phyloP scores from a whole-genome alignment of 148 eudicot species.

The Chenopodium album region DNA sequence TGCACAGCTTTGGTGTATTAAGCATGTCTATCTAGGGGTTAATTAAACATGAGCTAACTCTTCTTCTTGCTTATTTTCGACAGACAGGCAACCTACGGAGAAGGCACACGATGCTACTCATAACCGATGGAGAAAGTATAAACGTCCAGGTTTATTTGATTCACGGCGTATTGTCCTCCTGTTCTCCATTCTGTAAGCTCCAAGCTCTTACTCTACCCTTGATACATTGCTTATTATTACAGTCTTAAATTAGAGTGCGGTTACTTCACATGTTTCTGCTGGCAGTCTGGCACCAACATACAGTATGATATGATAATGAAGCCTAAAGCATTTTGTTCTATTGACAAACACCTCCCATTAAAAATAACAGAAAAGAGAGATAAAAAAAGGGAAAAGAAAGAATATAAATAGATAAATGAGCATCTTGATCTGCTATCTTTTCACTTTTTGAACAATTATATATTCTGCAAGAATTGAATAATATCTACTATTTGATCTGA shows the following conservation, averaged over 20 bases:
- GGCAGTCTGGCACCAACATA: not conserved
- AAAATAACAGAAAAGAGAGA: no score
- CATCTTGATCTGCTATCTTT: constrained; percentile 17
- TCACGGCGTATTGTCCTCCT: constrained; percentile 77
- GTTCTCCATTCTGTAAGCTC: constrained; percentile 80
- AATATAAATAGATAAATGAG: not conserved
- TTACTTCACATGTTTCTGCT: not conserved
- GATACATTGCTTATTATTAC: no score
- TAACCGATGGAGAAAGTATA: constrained; percentile 70
- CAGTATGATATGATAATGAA: not conserved
- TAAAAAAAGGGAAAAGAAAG: not conserved
- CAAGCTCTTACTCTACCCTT: not conserved
- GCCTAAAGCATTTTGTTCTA: not conserved
- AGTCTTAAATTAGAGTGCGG: not conserved
- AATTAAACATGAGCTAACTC: not conserved
- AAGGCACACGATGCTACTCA: constrained; percentile 48
- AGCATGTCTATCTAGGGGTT: not conserved
- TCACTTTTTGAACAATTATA: not conserved
- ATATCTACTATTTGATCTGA: constrained; percentile 11
- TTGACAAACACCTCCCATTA: not conserved
- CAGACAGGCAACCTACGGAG: constrained; percentile 59
- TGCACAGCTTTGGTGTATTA: not conserved
- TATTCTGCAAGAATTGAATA: not conserved
- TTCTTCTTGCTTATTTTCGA: not conserved
- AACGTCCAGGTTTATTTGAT: constrained; percentile 66